Evolutionary conservation across 2,329 filamentous ascomycete genomes (phyloP).

Genomic region (Elsinoe necatrix): DNA sequence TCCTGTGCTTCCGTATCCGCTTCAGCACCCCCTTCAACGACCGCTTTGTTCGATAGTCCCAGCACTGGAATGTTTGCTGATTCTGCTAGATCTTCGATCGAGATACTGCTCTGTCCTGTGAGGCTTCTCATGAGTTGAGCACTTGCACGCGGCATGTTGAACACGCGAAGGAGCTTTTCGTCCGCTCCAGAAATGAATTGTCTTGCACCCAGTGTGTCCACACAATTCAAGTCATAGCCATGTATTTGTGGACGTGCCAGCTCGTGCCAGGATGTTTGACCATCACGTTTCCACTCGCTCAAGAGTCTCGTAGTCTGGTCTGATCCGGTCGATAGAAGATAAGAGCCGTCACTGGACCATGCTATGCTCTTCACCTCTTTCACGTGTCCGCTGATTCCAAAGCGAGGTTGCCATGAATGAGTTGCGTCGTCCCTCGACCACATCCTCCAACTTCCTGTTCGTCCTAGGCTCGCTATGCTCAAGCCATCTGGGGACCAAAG

Average conservation of each 20-base stretch:
- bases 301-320: conserved; percentile 92
- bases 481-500: conserved; percentile 76
- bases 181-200: conserved; percentile 93
- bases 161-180: conserved; percentile 95
- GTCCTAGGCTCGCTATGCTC: conserved; percentile 71
- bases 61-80: conserved; percentile 92
- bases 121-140: conserved; percentile 54
- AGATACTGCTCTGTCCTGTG: neutral
- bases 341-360: conserved; percentile 75
- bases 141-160: conserved; percentile 77
- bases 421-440: conserved; percentile 59
- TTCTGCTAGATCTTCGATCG: conserved; percentile 52
- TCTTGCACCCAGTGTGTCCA: conserved; percentile 62
- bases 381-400: conserved; percentile 78
- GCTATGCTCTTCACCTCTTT: conserved; percentile 70
- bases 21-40: conserved; percentile 44
- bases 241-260: conserved; percentile 94
- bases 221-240: conserved; percentile 94
- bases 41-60: conserved; percentile 90
- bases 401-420: conserved; percentile 66
- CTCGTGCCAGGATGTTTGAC: conserved; percentile 72
- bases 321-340: conserved; percentile 77
- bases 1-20: conserved; percentile 38
- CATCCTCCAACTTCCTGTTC: conserved; percentile 86
- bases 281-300: conserved; percentile 59